phyloP scores from a whole-genome alignment of 192 early-diverging fungal genomes.

The Jimgerdemannia flammicorona region DNA sequence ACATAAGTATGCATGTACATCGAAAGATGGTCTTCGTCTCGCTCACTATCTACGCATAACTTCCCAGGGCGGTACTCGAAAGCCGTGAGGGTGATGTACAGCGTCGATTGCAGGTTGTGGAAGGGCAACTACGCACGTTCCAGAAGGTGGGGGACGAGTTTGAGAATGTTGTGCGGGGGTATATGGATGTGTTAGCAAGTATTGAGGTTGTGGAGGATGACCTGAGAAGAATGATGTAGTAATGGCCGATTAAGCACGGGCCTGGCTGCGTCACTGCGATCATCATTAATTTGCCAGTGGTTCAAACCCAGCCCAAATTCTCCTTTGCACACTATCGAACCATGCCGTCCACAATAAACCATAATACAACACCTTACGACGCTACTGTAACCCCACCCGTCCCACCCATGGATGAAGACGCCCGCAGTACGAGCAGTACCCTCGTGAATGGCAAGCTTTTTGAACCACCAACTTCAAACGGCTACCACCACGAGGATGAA shows the following conservation, averaged over 20 bases:
- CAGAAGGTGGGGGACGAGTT: constrained; percentile 28
- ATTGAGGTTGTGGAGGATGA: constrained; percentile 29
- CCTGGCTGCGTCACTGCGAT: neutral
- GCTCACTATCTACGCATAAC: neutral
- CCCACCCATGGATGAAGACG: constrained; percentile 34
- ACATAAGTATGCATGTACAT: neutral
- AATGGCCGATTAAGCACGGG: neutral
- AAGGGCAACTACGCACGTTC: constrained; percentile 11
- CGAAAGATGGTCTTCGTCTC: neutral
- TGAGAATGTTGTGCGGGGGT: constrained; percentile 22
- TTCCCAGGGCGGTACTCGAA: neutral
- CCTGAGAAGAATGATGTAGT: constrained; percentile 10
- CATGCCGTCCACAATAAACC: neutral
- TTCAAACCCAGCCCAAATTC: neutral
- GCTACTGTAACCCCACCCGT: neutral
- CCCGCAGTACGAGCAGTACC: constrained; percentile 49
- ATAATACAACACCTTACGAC: neutral
- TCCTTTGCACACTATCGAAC: neutral
- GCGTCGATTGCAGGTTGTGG: constrained; percentile 11
- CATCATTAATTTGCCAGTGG: too few relatives aligned
- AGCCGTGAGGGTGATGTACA: neutral
- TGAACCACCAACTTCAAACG: constrained; percentile 12
- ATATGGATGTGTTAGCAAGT: constrained; percentile 20
- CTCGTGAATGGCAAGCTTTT: constrained; percentile 41
- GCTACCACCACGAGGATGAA: constrained; percentile 10